Evolutionary conservation across 805 yeast species (phyloP).

Genomic region (Candida taoyuanica): DNA sequence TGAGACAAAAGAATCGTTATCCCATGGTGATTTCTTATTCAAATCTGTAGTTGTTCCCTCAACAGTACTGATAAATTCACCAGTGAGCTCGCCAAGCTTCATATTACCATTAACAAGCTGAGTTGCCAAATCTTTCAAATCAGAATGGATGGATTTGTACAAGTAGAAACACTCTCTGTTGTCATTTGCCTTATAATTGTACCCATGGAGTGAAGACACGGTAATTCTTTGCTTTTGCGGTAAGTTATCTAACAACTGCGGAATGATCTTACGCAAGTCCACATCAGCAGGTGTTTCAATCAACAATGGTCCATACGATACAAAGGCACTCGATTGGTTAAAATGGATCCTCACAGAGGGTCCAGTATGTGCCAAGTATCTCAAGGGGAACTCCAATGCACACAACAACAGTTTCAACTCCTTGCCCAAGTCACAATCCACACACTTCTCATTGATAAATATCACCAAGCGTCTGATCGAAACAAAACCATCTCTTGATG

Average conservation of each 20-base stretch:
- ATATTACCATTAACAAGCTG: not conserved
- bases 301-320: not conserved
- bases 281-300: conserved; percentile 1
- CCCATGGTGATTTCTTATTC: not conserved
- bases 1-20: not conserved
- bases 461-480: not conserved
- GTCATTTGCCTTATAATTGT: not conserved
- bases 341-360: not conserved
- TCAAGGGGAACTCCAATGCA: conserved; percentile 4
- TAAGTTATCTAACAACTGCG: not conserved
- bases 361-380: not conserved
- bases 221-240: conserved; percentile 5
- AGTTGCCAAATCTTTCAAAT: conserved; percentile 1
- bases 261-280: conserved; percentile 3
- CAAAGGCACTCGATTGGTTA: not conserved
- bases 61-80: too few relatives aligned
- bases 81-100: not conserved
- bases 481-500: not conserved
- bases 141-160: conserved; percentile 1
- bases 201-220: not conserved
- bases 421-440: conserved; percentile 1
- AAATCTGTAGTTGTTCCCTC: too few relatives aligned
- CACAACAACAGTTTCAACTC: not conserved
- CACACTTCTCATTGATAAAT: not conserved
- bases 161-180: conserved; percentile 4